phyloP scores from a whole-genome alignment of 129 eudicot species.

The Escallonia rubra region DNA sequence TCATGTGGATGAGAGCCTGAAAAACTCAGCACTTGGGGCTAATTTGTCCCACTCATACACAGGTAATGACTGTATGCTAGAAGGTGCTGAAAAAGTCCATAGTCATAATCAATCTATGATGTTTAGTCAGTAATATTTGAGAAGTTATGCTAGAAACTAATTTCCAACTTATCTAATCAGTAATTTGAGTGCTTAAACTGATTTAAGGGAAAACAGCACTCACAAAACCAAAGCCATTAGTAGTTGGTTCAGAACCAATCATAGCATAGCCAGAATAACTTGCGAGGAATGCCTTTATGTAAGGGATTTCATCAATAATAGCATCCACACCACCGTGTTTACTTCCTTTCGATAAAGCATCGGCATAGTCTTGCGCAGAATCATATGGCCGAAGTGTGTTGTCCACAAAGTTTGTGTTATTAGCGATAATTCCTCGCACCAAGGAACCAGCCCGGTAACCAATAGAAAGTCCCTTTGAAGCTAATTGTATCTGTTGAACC shows the following conservation, averaged over 20 bases:
- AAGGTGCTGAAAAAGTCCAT: no score
- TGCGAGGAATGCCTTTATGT: constrained; percentile 29
- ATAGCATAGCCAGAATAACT: constrained; percentile 14
- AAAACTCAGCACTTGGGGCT: no score
- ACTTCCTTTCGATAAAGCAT: constrained; percentile 38
- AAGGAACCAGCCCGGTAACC: constrained; percentile 15
- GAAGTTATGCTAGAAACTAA: no score
- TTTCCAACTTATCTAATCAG: no score
- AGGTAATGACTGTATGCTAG: no score
- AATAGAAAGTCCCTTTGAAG: constrained; percentile 12
- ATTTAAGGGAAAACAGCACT: constrained; percentile 4
- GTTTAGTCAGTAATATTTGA: no score
- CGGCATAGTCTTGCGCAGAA: constrained; percentile 25
- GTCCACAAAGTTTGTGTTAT: constrained; percentile 7
- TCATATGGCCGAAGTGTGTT: neutral
- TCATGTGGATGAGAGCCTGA: no score
- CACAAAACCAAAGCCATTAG: constrained; percentile 35
- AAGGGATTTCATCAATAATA: constrained; percentile 40
- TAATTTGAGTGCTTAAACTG: no score
- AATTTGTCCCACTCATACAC: no score
- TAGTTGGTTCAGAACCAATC: constrained; percentile 20
- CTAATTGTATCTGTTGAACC: constrained; percentile 34
- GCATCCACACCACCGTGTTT: constrained; percentile 29
- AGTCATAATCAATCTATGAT: no score
- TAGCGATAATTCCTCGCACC: neutral